These are phyloP conservation scores for Nemania serpens DNA, from an alignment of 2,329 filamentous ascomycete species.

Conservation along the genomic window DNA sequence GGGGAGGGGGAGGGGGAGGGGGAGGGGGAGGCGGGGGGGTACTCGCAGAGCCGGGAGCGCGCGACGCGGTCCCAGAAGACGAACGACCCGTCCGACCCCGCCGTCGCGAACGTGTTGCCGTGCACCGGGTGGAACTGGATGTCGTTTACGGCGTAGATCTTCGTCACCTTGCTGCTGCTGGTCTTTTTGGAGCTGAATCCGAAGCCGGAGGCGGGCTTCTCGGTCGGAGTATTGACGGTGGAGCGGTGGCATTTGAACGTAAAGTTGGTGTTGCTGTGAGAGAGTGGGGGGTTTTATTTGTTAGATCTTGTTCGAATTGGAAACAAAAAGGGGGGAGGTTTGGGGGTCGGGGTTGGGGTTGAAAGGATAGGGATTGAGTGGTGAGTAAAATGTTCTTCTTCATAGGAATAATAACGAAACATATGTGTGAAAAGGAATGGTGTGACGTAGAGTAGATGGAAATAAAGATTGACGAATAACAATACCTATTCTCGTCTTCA, in stretches of 20 bases:
- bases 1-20: neutral
- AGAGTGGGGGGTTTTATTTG: neutral
- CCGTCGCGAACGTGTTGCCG: slow-evolving; percentile 37
- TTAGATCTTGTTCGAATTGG: neutral
- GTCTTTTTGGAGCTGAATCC: too few relatives aligned
- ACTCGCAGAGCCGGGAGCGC: slow-evolving; percentile 47
- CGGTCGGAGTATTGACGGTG: slow-evolving; percentile 5
- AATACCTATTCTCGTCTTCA: slow-evolving; percentile 32
- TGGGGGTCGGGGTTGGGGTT: too few relatives aligned
- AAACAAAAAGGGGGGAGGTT: neutral
- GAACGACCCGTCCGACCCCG: slow-evolving; percentile 44
- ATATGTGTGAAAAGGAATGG: neutral
- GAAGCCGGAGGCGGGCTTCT: too few relatives aligned
- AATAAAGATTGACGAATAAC: neutral
- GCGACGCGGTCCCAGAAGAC: slow-evolving; percentile 62
- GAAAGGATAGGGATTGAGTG: too few relatives aligned
- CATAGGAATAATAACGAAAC: neutral
- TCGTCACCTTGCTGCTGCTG: slow-evolving; percentile 16
- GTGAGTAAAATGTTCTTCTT: too few relatives aligned
- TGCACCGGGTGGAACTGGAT: slow-evolving; percentile 39
- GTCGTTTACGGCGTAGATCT: slow-evolving; percentile 43
- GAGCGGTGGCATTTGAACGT: slow-evolving; percentile 44
- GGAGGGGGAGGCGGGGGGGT: neutral
- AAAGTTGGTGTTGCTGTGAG: slow-evolving; percentile 29
- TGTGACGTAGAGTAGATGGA: neutral